phyloP scores from a whole-genome alignment of 163 green algal species.

The Scenedesmus sp. region DNA sequence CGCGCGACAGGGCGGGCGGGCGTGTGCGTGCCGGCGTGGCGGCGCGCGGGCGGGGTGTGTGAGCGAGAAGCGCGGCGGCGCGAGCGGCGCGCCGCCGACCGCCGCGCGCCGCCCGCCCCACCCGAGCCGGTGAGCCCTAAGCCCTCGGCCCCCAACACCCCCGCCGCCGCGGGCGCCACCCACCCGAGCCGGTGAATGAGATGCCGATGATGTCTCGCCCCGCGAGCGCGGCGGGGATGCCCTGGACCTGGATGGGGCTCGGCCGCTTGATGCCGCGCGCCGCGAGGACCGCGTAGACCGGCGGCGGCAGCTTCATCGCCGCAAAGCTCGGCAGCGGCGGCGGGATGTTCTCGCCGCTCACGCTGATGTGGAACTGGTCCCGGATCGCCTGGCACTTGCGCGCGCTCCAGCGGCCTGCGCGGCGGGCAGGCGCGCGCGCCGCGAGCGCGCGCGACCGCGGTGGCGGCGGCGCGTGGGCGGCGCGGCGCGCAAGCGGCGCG shows the following conservation, averaged over 20 bases:
- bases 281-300: constrained; percentile 77
- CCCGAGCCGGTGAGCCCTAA: background rate
- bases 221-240: constrained; percentile 84
- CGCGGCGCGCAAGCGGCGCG: too few species aligned
- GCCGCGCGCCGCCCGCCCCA: background rate
- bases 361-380: constrained; percentile 93
- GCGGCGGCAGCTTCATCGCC: constrained; percentile 90
- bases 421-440: too few species aligned
- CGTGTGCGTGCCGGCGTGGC: background rate
- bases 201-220: constrained; percentile 99
- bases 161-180: background rate
- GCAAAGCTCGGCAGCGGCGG: constrained; percentile 90
- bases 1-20: background rate
- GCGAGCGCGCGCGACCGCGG: too few species aligned
- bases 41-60: background rate
- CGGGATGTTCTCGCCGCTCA: constrained; percentile 86
- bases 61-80: background rate
- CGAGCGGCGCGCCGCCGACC: background rate
- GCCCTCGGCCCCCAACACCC: background rate
- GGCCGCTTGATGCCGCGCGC: constrained; percentile 87
- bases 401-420: constrained; percentile 19
- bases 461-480: too few species aligned
- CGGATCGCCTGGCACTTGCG: constrained; percentile 72
- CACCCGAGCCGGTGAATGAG: constrained; percentile 91
- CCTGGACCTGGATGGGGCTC: constrained; percentile 94